These are phyloP conservation scores for Ogataea hybrid DNA, from an alignment of 1,139 yeast species.

Conservation along the genomic window DNA sequence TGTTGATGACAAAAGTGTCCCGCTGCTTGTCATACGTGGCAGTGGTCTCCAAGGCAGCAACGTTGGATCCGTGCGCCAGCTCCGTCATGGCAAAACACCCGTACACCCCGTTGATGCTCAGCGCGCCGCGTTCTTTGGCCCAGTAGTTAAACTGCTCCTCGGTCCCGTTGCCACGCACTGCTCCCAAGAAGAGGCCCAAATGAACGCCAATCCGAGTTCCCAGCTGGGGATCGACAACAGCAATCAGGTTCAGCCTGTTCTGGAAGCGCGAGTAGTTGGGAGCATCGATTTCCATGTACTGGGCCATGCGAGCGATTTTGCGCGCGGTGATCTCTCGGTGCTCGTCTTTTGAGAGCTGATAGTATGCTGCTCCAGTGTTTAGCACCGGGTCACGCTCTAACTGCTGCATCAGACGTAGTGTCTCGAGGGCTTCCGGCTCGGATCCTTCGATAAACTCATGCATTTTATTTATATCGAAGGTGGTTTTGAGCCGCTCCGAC, in stretches of 20 bases:
- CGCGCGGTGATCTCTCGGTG: constrained; percentile 45
- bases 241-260: constrained; percentile 41
- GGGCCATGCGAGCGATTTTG: constrained; percentile 44
- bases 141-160: constrained; percentile 63
- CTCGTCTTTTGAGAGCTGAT: constrained; percentile 40
- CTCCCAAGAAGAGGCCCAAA: constrained; percentile 47
- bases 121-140: constrained; percentile 73
- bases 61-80: constrained; percentile 91
- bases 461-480: constrained; percentile 44
- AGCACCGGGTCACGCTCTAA: constrained; percentile 51
- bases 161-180: constrained; percentile 52
- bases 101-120: constrained; percentile 60
- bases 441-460: constrained; percentile 48
- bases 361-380: constrained; percentile 38
- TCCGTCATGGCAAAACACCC: constrained; percentile 97
- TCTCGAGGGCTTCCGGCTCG: constrained; percentile 36
- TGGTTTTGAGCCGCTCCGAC: constrained; percentile 37
- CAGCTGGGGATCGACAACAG: constrained; percentile 49
- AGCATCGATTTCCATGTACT: constrained; percentile 43
- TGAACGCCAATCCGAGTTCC: constrained; percentile 51
- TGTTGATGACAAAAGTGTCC: constrained; percentile 72
- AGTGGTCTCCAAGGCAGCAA: constrained; percentile 89
- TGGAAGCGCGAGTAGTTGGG: constrained; percentile 37
- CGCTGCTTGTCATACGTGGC: constrained; percentile 69
- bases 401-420: constrained; percentile 40